Percentiles rank a stretch among this genome's conserved stretches.
These are phyloP conservation scores for Neophaeococcomyces aloes DNA, from an alignment of 2,329 filamentous ascomycete genomes.

Conservation along the genomic window DNA sequence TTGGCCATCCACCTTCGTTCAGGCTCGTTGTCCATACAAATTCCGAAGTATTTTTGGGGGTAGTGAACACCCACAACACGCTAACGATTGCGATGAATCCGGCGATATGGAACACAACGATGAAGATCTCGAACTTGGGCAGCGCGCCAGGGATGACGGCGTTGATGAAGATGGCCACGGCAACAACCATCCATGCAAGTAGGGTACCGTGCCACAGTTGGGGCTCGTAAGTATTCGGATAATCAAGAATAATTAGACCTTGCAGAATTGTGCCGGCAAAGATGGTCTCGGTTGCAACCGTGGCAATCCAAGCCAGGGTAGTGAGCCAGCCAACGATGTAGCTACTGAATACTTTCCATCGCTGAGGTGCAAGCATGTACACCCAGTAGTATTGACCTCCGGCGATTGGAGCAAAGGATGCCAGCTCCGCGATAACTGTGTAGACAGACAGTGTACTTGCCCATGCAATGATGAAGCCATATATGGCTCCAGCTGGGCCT, in stretches of 20 bases:
- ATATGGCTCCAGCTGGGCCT: constrained; percentile 40
- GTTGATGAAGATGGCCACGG: constrained; percentile 34
- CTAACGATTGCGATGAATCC: constrained; percentile 38
- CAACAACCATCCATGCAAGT: constrained; percentile 30
- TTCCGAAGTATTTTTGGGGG: constrained; percentile 22
- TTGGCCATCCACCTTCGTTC: constrained; percentile 28
- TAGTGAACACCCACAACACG: constrained; percentile 26
- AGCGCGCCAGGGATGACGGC: constrained; percentile 32
- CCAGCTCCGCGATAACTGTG: constrained; percentile 38
- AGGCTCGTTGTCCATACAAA: constrained; percentile 26
- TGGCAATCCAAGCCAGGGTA: constrained; percentile 34
- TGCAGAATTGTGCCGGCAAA: constrained; percentile 35
- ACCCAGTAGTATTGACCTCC: constrained; percentile 40
- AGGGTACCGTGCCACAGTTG: constrained; percentile 33
- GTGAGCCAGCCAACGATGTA: constrained; percentile 38
- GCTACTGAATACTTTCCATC: constrained; percentile 32
- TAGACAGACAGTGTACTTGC: constrained; percentile 39
- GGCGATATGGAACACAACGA: constrained; percentile 35
- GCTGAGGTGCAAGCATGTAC: constrained; percentile 34
- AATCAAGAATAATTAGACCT: constrained; percentile 30
- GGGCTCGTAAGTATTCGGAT: constrained; percentile 26
- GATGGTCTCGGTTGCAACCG: constrained; percentile 33
- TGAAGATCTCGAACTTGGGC: constrained; percentile 33
- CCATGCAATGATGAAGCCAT: constrained; percentile 45
- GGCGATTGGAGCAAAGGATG: constrained; percentile 38